These are phyloP conservation scores for Chrysopogon serrulatus DNA, from an alignment of 176 grass and related monocot species.

Conservation along the genomic window DNA sequence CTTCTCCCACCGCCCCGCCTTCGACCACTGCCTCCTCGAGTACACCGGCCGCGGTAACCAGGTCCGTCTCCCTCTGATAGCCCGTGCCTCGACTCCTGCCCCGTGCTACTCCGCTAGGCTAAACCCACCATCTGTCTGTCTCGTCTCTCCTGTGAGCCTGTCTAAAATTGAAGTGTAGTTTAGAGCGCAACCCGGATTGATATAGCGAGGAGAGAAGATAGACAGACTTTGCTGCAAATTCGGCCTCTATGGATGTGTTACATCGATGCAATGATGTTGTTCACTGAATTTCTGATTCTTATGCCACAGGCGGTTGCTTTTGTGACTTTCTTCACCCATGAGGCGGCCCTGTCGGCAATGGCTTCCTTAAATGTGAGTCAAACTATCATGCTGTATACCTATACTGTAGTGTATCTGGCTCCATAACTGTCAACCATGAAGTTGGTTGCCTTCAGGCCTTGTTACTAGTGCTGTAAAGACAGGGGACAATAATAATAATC, in stretches of 20 bases:
- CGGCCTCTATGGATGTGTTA: neutral
- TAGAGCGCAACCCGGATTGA: neutral
- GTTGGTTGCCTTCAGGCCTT: neutral
- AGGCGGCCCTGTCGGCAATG: slow-evolving; percentile 72
- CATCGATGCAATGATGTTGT: neutral
- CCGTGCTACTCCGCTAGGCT: neutral
- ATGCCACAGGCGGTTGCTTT: slow-evolving; percentile 76
- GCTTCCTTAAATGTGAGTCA: slow-evolving; percentile 67
- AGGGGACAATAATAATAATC: neutral
- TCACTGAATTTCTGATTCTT: slow-evolving; percentile 24
- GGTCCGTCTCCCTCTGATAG: slow-evolving; percentile 19
- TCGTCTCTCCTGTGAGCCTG: neutral
- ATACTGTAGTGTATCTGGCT: neutral
- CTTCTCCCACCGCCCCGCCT: slow-evolving; percentile 71
- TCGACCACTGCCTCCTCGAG: slow-evolving; percentile 91
- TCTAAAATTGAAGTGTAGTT: neutral
- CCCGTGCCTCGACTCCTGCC: neutral
- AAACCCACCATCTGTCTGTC: neutral
- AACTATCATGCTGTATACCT: neutral
- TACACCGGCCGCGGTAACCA: slow-evolving; percentile 86
- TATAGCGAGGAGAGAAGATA: neutral
- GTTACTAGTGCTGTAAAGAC: neutral
- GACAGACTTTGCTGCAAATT: neutral
- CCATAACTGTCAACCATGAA: neutral
- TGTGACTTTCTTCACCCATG: slow-evolving; percentile 86